phyloP scores from a whole-genome alignment of 768 basidiomycete species.

The Wakefieldia striispora region DNA sequence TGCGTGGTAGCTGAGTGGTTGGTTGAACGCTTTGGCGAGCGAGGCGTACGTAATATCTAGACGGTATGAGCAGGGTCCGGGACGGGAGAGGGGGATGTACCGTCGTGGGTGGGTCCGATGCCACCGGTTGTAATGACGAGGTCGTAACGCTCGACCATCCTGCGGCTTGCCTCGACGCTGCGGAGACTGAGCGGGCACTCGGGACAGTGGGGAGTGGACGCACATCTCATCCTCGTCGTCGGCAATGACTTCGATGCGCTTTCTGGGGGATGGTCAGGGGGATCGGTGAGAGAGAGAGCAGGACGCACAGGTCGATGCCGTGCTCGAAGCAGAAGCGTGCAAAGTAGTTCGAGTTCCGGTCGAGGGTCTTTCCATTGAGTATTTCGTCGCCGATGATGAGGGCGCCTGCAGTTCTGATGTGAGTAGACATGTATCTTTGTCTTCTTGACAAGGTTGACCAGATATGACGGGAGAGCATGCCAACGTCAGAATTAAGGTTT shows the following conservation, averaged over 20 bases:
- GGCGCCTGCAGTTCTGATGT: slow-evolving; percentile 72
- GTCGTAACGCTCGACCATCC: slow-evolving; percentile 81
- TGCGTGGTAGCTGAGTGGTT: slow-evolving; percentile 65
- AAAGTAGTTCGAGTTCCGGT: slow-evolving; percentile 82
- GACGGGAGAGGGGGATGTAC: slow-evolving; percentile 36
- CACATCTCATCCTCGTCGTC: slow-evolving; percentile 89
- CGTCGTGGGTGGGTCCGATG: slow-evolving; percentile 89
- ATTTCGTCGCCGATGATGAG: slow-evolving; percentile 88
- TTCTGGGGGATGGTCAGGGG: slow-evolving; percentile 40
- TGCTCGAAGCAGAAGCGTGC: slow-evolving; percentile 88
- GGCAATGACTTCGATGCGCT: slow-evolving; percentile 86
- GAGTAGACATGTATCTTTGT: too few species aligned
- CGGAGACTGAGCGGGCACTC: neutral
- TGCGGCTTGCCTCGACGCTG: slow-evolving; percentile 80
- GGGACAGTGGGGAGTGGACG: neutral
- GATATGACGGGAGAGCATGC: too few species aligned
- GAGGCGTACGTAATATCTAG: slow-evolving; percentile 88
- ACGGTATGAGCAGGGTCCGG: neutral
- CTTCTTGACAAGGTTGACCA: too few species aligned
- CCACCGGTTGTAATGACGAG: slow-evolving; percentile 91
- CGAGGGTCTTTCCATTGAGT: slow-evolving; percentile 86
- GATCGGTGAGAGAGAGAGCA: neutral
- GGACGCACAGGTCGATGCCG: slow-evolving; percentile 69
- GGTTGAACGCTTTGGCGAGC: slow-evolving; percentile 80
- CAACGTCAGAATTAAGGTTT: neutral